Conservation (phyloP, 2,329 filamentous ascomycete species). For the Fusarium subglutinans region DNA sequence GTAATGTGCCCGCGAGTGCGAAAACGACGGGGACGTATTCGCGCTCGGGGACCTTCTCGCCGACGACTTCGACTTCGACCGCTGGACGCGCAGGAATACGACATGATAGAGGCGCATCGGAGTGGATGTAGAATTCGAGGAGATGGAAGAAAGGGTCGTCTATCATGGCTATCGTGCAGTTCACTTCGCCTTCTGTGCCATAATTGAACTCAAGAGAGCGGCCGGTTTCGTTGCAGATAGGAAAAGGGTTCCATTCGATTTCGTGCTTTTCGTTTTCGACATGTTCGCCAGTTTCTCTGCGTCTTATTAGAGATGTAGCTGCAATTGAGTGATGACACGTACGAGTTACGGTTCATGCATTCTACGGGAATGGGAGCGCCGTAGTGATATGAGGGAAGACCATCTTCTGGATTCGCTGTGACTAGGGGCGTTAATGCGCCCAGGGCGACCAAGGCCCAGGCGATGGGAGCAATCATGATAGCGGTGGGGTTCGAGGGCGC, state of each 20-base stretch:
- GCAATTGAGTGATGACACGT: conserved; percentile 45
- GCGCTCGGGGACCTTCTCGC: conserved; percentile 58
- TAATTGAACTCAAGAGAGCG: conserved; percentile 86
- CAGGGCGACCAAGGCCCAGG: conserved; percentile 30
- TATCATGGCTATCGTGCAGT: conserved; percentile 83
- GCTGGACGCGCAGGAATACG: conserved; percentile 83
- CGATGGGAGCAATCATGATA: conserved; percentile 31
- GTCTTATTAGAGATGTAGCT: background rate
- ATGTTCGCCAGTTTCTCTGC: conserved; percentile 88
- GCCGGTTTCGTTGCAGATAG: conserved; percentile 86
- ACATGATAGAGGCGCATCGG: conserved; percentile 91
- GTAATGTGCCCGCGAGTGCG: conserved; percentile 87
- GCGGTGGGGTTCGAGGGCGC: background rate
- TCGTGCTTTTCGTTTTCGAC: conserved; percentile 83
- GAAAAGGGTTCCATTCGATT: conserved; percentile 92
- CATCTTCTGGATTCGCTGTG: conserved; percentile 50
- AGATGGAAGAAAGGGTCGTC: conserved; percentile 86
- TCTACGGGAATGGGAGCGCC: conserved; percentile 74
- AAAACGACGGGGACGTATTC: conserved; percentile 88
- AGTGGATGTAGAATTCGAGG: conserved; percentile 97
- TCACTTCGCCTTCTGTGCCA: conserved; percentile 81
- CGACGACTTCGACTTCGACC: conserved; percentile 63
- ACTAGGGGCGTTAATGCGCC: conserved; percentile 42
- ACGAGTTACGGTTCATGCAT: conserved; percentile 80
- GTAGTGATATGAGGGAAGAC: conserved; percentile 70